A percentile compares a stretch with the other conserved stretches of the same genome.
Evolutionary conservation across 805 yeast genomes (phyloP).

Genomic region (Kazachstania africana): DNA sequence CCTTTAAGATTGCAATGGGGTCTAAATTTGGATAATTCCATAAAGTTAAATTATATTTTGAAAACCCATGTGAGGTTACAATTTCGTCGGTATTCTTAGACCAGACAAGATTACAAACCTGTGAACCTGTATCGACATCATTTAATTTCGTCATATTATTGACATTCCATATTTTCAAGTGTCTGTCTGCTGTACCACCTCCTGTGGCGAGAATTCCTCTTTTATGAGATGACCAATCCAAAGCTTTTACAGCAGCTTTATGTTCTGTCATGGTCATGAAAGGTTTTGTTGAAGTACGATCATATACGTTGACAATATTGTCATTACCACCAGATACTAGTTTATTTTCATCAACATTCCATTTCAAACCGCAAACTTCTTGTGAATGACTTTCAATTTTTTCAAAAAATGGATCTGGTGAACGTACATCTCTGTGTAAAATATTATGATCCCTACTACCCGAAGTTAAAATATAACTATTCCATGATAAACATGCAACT

Average conservation of each 20-base stretch:
- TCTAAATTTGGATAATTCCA: slow-evolving; percentile 92
- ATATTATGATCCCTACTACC: slow-evolving; percentile 83
- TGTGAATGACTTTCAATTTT: slow-evolving; percentile 70
- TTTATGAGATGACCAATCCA: slow-evolving; percentile 97
- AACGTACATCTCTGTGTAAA: slow-evolving; percentile 82
- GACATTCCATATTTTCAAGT: slow-evolving; percentile 87
- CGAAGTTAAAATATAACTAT: slow-evolving; percentile 73
- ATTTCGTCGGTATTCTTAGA: slow-evolving; percentile 83
- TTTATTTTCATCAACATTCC: slow-evolving; percentile 87
- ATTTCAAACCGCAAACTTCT: slow-evolving; percentile 91
- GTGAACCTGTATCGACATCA: slow-evolving; percentile 92
- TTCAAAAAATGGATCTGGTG: slow-evolving; percentile 68
- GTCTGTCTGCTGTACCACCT: slow-evolving; percentile 92
- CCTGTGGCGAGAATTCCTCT: slow-evolving; percentile 89
- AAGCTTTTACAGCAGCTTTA: slow-evolving; percentile 90
- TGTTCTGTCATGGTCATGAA: slow-evolving; percentile 69
- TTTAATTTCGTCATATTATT: slow-evolving; percentile 58
- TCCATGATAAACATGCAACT: slow-evolving; percentile 88
- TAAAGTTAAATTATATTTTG: slow-evolving; percentile 77
- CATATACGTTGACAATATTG: slow-evolving; percentile 77
- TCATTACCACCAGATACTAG: slow-evolving; percentile 95
- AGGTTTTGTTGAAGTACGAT: slow-evolving; percentile 57
- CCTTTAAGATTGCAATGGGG: slow-evolving; percentile 86
- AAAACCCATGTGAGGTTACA: slow-evolving; percentile 90
- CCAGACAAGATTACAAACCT: slow-evolving; percentile 91